Evolutionary conservation across 1,284 basidiomycete genomes (phyloP), one percentile per base, ranked within the genome.

Genomic region (Ustilago sp.): DNA sequence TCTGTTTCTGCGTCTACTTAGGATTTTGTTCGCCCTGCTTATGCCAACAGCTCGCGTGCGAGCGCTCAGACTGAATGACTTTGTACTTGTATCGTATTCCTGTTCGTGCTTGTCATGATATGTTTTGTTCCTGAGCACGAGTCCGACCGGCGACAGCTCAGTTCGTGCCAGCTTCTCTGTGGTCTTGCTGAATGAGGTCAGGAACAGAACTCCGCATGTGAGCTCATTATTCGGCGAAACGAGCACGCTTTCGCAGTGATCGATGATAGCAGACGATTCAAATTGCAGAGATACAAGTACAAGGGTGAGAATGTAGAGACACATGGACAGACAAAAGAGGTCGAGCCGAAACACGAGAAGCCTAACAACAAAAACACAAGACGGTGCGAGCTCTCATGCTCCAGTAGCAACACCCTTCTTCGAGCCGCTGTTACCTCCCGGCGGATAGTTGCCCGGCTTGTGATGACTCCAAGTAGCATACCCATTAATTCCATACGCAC

Each of bases 401-500:
- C 63, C 67, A 2, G 39, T 43, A 39, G 45, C 50, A 41, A 74
- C 38, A n/a, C 72, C 67, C 52, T 74, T 74, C 63, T 74, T 69
- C 4, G 43, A 15, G 2, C 41, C 43, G 4, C 51, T 31, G 32
- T 36, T n/a, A 0, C 47, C 15, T 2, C 4, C 55, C 1, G 63
- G 47, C 15, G 47, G 57, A 45, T 54, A 61, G 17, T 32, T 23
- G 6, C 23, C 52, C 3, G 63, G 48, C 4, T 51, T 35, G 32
- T 54, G 48, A 23, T 70, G 62, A 51, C 17, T 59, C 68, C 69
- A 77, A 1, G 66, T 77, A 12, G 66, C 70, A 61, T 77, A 77
- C 1, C 75, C 75, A 34, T 77, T 77, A 57, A 74, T 73, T 12
- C 67, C 70, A 59, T 76, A 76, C 31, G 61, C 74, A 19, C 74